Base-by-base conservation (phyloP, 2,329 filamentous ascomycete genomes). In the Xylariaceae sp. region DNA sequence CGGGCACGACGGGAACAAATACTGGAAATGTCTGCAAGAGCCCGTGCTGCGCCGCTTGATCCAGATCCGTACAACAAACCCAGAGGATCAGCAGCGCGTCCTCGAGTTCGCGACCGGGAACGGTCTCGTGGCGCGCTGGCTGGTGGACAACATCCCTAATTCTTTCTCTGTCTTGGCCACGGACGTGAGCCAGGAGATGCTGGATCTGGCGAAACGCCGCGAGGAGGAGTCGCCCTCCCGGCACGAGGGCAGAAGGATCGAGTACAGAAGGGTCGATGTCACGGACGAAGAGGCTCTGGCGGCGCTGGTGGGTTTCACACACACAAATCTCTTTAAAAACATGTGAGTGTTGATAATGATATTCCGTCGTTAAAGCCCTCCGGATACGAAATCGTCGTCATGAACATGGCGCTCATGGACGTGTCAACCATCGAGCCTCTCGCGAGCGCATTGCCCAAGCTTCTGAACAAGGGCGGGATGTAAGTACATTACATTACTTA, bases 341-440 rank as follows among this genome's bases (percentile, higher is more conserved):
- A n/a, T n/a, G n/a, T n/a, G n/a, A n/a, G n/a, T n/a, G n/a, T n/a
- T n/a, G n/a, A n/a, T n/a, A 26, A n/a, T 29, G n/a, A 19, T 7
- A 21, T 9, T 14, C 15, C 24, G 2, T n/a, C 5, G 18, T 24
- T 19, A 11, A 13, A 43, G 41, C n/a, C 19, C 19, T 32, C 23
- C 27, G 37, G 41, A 3, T 43, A 40, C 14, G 41, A 43, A 5
- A 19, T 36, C 15, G 29, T 43, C 7, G 14, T 43, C 9, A 37
- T 43, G 24, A 43, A 43, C 13, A 43, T 43, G 41, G 41, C 41
- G n/a, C 33, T 43, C n/a, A 43, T 43, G 41, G 41, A 43, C 23
- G 5, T 43, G 29, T 34, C 33, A 5, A 43, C 41, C 3, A 37
- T 43, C 26, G 37, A 36, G 26, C 41, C 41, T 8, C 36, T 43